Percentiles rank a stretch among this genome's conserved stretches.
Conservation (phyloP, 768 basidiomycete genomes). For the Lyophyllum atratum region DNA sequence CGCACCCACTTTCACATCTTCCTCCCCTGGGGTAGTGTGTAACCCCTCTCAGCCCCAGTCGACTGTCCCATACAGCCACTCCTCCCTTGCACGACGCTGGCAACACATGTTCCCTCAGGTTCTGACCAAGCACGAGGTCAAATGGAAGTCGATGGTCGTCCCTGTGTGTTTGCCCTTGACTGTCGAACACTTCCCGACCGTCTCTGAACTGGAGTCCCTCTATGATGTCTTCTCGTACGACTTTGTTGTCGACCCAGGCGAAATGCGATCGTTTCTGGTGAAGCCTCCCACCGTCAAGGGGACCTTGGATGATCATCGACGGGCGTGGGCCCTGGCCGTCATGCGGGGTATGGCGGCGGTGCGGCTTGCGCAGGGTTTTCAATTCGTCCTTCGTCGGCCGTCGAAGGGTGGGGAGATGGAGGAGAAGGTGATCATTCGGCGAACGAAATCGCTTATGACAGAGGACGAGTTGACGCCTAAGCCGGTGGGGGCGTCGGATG, state of each 20-base stretch:
- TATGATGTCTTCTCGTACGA: conserved; percentile 88
- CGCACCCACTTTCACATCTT: conserved; percentile 43
- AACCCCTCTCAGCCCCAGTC: conserved; percentile 72
- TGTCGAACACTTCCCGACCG: conserved; percentile 83
- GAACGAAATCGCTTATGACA: conserved; percentile 57
- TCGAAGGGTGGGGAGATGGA: conserved; percentile 27
- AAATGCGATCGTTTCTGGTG: conserved; percentile 87
- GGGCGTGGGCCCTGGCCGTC: conserved; percentile 74
- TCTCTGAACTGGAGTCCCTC: conserved; percentile 69
- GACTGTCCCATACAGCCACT: conserved; percentile 60
- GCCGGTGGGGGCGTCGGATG: conserved; percentile 66
- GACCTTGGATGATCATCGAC: conserved; percentile 56
- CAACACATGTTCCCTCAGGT: conserved; percentile 81
- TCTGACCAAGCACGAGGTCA: conserved; percentile 80
- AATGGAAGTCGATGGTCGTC: conserved; percentile 87
- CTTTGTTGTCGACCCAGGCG: conserved; percentile 80
- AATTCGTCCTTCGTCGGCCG: conserved; percentile 72
- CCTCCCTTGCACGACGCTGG: conserved; percentile 86
- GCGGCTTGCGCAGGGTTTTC: conserved; percentile 91
- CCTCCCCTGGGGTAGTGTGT: conserved; percentile 48
- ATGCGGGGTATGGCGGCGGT: conserved; percentile 96
- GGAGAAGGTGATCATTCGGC: conserved; percentile 38
- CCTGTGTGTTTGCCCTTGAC: conserved; percentile 90
- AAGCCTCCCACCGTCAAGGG: conserved; percentile 56
- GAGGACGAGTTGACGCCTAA: conserved; percentile 56